Evolutionary conservation across 2,329 filamentous ascomycete genomes (phyloP), one percentile per base, ranked within the genome.

Genomic region (Aspergillus pseudoglaucus): DNA sequence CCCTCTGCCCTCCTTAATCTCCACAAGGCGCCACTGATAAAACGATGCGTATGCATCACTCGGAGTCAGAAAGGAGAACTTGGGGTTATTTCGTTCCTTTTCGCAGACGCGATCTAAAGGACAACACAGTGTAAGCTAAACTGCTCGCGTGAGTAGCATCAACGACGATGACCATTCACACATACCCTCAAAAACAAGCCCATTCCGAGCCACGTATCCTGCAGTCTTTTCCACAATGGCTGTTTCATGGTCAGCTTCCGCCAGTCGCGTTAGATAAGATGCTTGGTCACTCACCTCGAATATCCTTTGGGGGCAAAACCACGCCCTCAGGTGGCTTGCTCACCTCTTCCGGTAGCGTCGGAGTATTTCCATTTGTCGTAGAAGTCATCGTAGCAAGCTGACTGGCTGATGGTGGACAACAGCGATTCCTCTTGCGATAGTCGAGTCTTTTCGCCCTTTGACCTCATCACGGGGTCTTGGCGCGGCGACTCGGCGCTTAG

Each of bases 141-240:
- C 25, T 8, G 17, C 22, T n/a, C 9, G 22, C 10, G 17, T 6
- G 23, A 6, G 22, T 22, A 6, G 41, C 20, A 20, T 30, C 9
- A 9, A 10, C 8, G 4, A 10, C 10, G 9, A 15, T 38, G 6
- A 3, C 18, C 20, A 17, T 20, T 40, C 40, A 32, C 25, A 54
- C 61, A 39, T 63, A 76, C 75, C 74, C 71, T 94, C 87, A 62
- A 94, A 90, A 6, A 82, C 66, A 10, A 72, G 61, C 32, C 80
- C 81, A 60, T 81, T 81, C 58, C 82, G 79, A 50, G 84, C 84
- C 49, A 96, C 88, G 66, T 94, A 97, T 42, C 90, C 90, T 46
- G 93, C 91, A 10, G 91, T 95, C 74, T 95, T 97, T 69, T 96
- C 90, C 62, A 98, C 83, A 57, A 91, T 80, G 17, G 76, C 77